These are phyloP conservation scores for Hortaea werneckii DNA, from an alignment of 2,329 filamentous ascomycete species.

Conservation along the genomic window DNA sequence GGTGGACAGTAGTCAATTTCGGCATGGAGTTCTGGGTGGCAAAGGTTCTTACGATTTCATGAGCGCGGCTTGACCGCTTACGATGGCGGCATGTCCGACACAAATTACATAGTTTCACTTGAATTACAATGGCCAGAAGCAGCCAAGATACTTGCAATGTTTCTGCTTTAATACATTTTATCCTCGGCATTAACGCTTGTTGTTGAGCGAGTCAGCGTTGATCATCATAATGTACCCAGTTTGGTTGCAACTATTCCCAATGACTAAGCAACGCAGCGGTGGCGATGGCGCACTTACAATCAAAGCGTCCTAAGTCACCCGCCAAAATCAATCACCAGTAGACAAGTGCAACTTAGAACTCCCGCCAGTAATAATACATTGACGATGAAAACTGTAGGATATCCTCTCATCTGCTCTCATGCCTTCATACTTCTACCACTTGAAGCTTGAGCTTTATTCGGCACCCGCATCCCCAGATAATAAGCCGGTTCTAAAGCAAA, in stretches of 20 bases:
- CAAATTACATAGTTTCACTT: slow-evolving; percentile 1
- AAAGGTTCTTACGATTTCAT: slow-evolving; percentile 6
- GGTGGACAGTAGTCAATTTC: slow-evolving; percentile 38
- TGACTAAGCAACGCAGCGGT: too few species aligned
- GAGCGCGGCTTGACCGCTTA: slow-evolving; percentile 3
- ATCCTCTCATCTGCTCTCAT: background rate
- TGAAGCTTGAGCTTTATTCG: slow-evolving; percentile 49
- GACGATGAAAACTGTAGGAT: background rate
- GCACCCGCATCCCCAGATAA: slow-evolving; percentile 16
- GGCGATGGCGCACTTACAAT: too few species aligned
- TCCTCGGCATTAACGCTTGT: too few species aligned
- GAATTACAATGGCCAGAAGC: slow-evolving; percentile 1
- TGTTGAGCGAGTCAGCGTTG: too few species aligned
- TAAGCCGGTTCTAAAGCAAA: slow-evolving; percentile 1
- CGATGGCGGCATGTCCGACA: background rate
- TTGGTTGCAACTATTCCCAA: too few species aligned
- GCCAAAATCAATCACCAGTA: too few species aligned
- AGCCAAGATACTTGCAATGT: too few species aligned
- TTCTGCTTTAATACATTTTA: too few species aligned
- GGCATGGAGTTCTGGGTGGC: background rate
- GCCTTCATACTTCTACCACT: slow-evolving; percentile 55
- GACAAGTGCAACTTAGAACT: too few species aligned
- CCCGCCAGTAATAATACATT: too few species aligned
- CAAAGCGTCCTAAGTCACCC: too few species aligned
- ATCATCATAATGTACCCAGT: too few species aligned